Evolutionary conservation across 2,329 filamentous ascomycete genomes (phyloP), one percentile per base, ranked within the genome.

Genomic region (Talaromyces piceae): DNA sequence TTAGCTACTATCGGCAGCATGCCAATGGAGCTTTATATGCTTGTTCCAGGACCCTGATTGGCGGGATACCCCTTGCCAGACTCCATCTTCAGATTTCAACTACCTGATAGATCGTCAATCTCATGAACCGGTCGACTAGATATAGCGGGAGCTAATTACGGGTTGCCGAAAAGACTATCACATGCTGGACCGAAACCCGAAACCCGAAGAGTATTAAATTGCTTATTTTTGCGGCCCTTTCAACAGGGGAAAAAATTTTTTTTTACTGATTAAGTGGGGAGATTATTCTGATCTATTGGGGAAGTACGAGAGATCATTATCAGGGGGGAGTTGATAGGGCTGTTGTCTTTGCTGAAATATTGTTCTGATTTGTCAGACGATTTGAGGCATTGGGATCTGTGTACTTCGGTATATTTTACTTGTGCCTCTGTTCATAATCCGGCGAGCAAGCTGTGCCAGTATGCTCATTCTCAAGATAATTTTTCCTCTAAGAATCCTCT

Each of bases 171-270:
- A 25, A 25, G 23, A 12, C 8, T 25, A n/a, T 43, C 39, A 43
- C 39, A 43, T 43, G 39, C 39, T 43, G 20, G 39, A 43, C 39
- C 39, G 39, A 43, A 43, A 43, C 22, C 39, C 39, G 39, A 43
- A 16, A 22, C 5, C 39, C 39, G 39, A 43, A 43, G 11, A 4
- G 3, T n/a, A n/a, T n/a, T n/a, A n/a, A n/a, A n/a, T n/a, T n/a
- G n/a, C n/a, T n/a, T 30, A 30, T 7, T 30, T 13, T 30, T 30
- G 28, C 28, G 7, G 28, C 28, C 13, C 7, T 13, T 7, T 30
- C 28, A 7, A 13, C 13, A 30, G 7, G 28, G 28, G 28, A 30
- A 30, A 13, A 13, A 13, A 4, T 43, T 25, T 23, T 39, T 39
- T 7, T 20, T 16, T 7, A 20, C 7, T 41, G 16, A 7, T 37